These are phyloP conservation scores for Podaxis sp. DNA, from an alignment of 768 basidiomycete genomes.

Conservation along the genomic window DNA sequence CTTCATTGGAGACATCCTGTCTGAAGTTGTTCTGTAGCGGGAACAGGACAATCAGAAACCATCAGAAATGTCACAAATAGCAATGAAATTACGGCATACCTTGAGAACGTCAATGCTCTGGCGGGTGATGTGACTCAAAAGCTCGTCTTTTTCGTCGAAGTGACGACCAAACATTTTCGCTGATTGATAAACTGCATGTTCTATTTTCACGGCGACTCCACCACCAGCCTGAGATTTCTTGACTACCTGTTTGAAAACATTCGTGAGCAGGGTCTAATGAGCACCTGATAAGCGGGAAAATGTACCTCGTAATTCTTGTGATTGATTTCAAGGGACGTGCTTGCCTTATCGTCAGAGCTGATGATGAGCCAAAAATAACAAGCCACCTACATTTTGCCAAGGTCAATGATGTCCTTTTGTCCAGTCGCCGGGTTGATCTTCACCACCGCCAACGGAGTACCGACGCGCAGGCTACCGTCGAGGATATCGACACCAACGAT, in stretches of 20 bases:
- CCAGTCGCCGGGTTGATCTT: conserved; percentile 85
- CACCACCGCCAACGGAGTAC: conserved; percentile 94
- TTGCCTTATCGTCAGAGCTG: conserved; percentile 26
- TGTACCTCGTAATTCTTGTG: conserved; percentile 84
- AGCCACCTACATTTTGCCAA: conserved; percentile 86
- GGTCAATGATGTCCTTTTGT: conserved; percentile 86
- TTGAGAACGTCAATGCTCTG: conserved; percentile 96
- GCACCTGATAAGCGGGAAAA: conserved; percentile 2
- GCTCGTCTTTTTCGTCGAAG: conserved; percentile 94
- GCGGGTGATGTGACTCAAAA: conserved; percentile 86
- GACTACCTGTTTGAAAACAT: conserved; percentile 55
- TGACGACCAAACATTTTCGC: conserved; percentile 96
- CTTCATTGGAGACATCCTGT: conserved; percentile 83
- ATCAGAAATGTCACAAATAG: background rate
- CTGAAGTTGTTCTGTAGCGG: conserved; percentile 72
- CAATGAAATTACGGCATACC: conserved; percentile 37
- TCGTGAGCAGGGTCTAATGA: conserved; percentile 3
- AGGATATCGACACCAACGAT: conserved; percentile 96
- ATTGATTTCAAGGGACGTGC: conserved; percentile 96
- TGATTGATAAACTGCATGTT: conserved; percentile 93
- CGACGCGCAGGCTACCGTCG: conserved; percentile 86
- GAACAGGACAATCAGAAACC: conserved; percentile 4
- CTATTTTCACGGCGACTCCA: conserved; percentile 98
- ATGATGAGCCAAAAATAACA: background rate
- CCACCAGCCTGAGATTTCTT: conserved; percentile 95